Evolutionary conservation across 1,139 yeast genomes (phyloP).

Genomic region (Pichia cactophila): DNA sequence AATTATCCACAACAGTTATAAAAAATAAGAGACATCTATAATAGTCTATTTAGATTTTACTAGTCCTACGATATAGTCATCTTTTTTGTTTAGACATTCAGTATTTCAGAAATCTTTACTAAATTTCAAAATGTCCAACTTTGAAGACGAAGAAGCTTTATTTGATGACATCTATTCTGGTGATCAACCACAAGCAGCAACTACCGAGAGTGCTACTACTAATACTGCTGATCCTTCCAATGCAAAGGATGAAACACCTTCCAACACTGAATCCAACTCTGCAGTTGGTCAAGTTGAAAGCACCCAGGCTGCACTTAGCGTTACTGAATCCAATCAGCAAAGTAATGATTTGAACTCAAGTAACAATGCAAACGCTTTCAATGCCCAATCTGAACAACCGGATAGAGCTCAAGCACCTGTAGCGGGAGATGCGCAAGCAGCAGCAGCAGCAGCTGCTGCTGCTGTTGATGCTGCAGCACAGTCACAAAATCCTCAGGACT

Average conservation of each 20-base stretch:
- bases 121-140: constrained; percentile 32
- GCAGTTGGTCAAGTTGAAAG: not conserved
- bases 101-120: not conserved
- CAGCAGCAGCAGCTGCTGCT: not conserved
- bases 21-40: not conserved
- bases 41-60: not conserved
- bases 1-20: not conserved
- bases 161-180: constrained; percentile 38
- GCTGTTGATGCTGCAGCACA: not conserved
- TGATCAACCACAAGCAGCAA: constrained; percentile 16
- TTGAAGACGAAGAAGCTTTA: constrained; percentile 71
- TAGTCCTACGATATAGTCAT: not conserved
- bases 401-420: not conserved
- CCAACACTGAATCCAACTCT: not conserved
- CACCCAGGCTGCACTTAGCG: constrained; percentile 20
- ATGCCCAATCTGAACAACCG: not conserved
- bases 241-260: not conserved
- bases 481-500: constrained; percentile 3
- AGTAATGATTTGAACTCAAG: not conserved
- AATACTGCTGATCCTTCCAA: not conserved
- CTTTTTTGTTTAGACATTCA: not conserved
- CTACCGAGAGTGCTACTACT: constrained; percentile 6
- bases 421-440: not conserved
- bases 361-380: not conserved
- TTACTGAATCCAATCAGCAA: constrained; percentile 1